Evolutionary conservation across 2,329 filamentous ascomycete species (phyloP).

Genomic region (Colletotrichum australisinense): DNA sequence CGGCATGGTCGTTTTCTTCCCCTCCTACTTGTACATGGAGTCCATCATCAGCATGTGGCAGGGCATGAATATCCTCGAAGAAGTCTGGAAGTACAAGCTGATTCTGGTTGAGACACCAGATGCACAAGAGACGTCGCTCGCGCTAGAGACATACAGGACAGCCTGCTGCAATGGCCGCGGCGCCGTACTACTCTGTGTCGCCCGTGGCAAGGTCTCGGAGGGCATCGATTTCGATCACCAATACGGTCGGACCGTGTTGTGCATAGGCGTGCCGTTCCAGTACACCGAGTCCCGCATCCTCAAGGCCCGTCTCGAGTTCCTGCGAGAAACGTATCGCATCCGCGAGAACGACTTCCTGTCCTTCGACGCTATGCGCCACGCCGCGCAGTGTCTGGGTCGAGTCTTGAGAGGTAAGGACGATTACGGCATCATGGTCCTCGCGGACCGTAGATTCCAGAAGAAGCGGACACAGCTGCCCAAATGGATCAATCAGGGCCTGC

Average conservation of each 20-base stretch:
- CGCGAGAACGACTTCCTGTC: conserved; percentile 97
- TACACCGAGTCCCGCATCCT: conserved; percentile 98
- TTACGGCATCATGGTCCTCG: conserved; percentile 99
- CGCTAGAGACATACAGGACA: conserved; percentile 95
- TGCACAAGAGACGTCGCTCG: conserved; percentile 94
- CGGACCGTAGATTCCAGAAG: conserved; percentile 92
- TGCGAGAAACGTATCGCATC: conserved; percentile 97
- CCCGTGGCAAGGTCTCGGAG: conserved; percentile 95
- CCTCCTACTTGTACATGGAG: conserved; percentile 99
- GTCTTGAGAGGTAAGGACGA: conserved; percentile 97
- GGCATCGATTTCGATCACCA: conserved; percentile 99
- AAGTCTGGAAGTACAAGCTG: conserved; percentile 99
- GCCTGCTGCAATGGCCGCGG: conserved; percentile 97
- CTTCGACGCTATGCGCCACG: conserved; percentile 99
- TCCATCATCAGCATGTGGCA: conserved; percentile 99
- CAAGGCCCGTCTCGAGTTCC: conserved; percentile 93
- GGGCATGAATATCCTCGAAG: conserved; percentile 96
- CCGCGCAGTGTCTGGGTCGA: conserved; percentile 94
- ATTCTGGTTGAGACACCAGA: conserved; percentile 98
- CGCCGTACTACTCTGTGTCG: conserved; percentile 92
- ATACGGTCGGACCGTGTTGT: conserved; percentile 94
- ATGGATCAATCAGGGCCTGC: conserved; percentile 92
- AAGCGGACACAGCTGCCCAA: conserved; percentile 92
- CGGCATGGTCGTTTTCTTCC: conserved; percentile 99
- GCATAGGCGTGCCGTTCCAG: conserved; percentile 97